phyloP scores from a whole-genome alignment of 805 yeast genomes.

The Kregervanrija delftensis region DNA sequence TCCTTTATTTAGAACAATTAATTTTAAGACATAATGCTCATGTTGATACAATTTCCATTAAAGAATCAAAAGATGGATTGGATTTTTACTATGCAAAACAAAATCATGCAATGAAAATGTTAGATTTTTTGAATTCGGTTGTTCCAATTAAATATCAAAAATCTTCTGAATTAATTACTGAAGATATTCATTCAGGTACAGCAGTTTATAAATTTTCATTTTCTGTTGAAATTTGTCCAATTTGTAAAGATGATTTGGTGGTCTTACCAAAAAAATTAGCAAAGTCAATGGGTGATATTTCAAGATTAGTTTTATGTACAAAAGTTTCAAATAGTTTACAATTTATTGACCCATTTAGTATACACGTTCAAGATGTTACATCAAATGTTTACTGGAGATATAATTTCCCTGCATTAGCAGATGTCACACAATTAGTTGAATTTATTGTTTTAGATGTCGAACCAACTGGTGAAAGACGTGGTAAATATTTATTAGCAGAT shows the following conservation, averaged over 20 bases:
- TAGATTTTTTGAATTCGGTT: conserved; percentile 79
- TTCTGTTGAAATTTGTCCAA: conserved; percentile 91
- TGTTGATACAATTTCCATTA: conserved; percentile 85
- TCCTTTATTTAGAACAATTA: conserved; percentile 90
- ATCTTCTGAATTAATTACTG: conserved; percentile 86
- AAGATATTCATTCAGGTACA: conserved; percentile 86
- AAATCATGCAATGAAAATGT: conserved; percentile 90
- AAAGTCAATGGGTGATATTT: conserved; percentile 70
- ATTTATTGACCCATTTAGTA: conserved; percentile 76
- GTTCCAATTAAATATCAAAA: conserved; percentile 78
- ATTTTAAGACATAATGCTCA: conserved; percentile 91
- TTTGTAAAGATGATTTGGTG: conserved; percentile 94
- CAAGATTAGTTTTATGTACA: conserved; percentile 77
- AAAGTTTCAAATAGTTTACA: conserved; percentile 79
- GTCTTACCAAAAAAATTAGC: conserved; percentile 87
- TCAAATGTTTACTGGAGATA: conserved; percentile 73
- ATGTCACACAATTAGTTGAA: conserved; percentile 70
- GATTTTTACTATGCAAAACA: conserved; percentile 87
- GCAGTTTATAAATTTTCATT: conserved; percentile 85
- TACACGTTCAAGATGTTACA: conserved; percentile 69
- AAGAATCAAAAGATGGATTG: conserved; percentile 88
- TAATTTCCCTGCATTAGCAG: conserved; percentile 73
- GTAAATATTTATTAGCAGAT: conserved; percentile 81
- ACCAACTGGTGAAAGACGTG: conserved; percentile 74
- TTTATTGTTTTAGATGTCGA: conserved; percentile 91